These are phyloP conservation scores for Trichoderma sp. DNA, from an alignment of 2,329 filamentous ascomycete genomes.

Conservation along the genomic window DNA sequence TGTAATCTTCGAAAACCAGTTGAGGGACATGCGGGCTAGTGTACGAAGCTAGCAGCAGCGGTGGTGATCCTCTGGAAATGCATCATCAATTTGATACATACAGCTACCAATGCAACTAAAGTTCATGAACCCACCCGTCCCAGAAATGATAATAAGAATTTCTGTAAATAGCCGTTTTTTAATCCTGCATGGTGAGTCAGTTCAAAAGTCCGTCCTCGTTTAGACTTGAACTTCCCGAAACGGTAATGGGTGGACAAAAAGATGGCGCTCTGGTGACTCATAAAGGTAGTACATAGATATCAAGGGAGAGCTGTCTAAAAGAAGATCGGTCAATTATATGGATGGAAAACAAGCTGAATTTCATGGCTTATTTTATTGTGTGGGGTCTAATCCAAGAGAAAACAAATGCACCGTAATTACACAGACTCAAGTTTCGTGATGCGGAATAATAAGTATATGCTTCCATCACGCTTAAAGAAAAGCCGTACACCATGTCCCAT, in stretches of 20 bases:
- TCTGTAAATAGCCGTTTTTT: not conserved
- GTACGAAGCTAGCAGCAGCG: not conserved
- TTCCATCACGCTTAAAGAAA: constrained; percentile 13
- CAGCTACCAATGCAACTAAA: not conserved
- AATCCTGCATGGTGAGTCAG: not conserved
- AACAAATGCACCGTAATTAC: not conserved
- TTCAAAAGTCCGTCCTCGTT: not conserved
- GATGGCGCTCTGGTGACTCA: not conserved
- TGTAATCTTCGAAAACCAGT: not conserved
- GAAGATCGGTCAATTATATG: too few species aligned
- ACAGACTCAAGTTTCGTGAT: not conserved
- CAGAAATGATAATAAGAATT: not conserved
- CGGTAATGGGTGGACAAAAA: not conserved
- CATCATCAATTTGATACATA: not conserved
- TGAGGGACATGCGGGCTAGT: not conserved
- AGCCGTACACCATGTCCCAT: not conserved
- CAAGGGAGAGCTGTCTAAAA: not conserved
- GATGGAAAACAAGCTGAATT: not conserved
- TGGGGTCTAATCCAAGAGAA: not conserved
- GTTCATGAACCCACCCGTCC: not conserved
- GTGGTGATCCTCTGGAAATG: not conserved
- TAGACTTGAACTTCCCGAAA: not conserved
- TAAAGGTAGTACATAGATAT: too few species aligned
- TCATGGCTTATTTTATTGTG: not conserved
- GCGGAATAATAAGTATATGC: not conserved